phyloP scores from a whole-genome alignment of 805 yeast species.

The Soucietia sequanensis region DNA sequence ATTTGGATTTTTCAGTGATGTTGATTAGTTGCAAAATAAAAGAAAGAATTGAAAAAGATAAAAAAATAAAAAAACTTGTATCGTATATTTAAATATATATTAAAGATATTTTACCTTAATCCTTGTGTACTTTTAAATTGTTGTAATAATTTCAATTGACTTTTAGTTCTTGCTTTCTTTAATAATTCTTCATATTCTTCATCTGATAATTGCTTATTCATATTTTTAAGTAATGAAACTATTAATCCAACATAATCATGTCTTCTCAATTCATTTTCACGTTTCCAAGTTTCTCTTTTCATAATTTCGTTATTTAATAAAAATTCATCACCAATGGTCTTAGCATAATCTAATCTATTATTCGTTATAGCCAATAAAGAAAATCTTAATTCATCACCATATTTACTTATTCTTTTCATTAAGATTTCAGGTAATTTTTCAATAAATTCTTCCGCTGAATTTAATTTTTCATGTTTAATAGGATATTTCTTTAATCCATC shows the following conservation, averaged over 20 bases:
- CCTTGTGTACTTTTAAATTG: background rate
- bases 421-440: constrained; percentile 45
- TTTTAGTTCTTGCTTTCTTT: constrained; percentile 19
- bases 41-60: too few species aligned
- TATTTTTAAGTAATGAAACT: constrained; percentile 42
- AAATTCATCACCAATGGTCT: constrained; percentile 39
- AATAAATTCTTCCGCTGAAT: constrained; percentile 39
- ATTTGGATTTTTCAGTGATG: constrained; percentile 28
- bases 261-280: constrained; percentile 54
- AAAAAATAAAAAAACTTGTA: background rate
- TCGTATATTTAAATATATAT: background rate
- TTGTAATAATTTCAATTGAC: background rate
- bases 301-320: constrained; percentile 37
- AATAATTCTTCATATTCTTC: constrained; percentile 37
- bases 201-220: constrained; percentile 33
- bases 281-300: constrained; percentile 52
- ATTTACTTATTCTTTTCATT: constrained; percentile 44
- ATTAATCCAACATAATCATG: constrained; percentile 54
- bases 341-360: constrained; percentile 43
- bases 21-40: constrained; percentile 13
- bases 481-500: constrained; percentile 62
- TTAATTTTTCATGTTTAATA: constrained; percentile 47
- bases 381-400: constrained; percentile 53
- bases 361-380: constrained; percentile 53
- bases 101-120: background rate